Evolutionary conservation across 306 rosid species (phyloP), one percentile per base, ranked within the genome.

Genomic region (Prosopis cineraria): DNA sequence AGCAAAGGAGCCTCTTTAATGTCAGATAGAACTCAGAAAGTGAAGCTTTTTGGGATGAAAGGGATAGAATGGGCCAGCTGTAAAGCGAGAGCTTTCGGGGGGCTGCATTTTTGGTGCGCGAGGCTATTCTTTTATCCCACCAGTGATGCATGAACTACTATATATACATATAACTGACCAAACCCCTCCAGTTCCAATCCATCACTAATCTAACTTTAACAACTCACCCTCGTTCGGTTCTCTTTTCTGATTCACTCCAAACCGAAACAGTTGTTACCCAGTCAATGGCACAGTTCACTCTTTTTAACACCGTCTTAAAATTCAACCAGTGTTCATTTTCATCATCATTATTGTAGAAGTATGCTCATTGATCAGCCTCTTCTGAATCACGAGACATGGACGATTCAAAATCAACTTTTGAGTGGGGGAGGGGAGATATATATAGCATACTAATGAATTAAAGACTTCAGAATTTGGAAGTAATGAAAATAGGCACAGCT

Each of bases 41-140:
- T 39, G 71, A 39, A 39, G 43, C 71, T 66, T 66, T 66, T 66
- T 39, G 50, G 71, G 71, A 40, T 10, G 33, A 22, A 66, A 66
- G 17, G 71, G 9, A 39, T 37, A 11, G 50, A 10, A 34, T 27
- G 50, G 33, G 27, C 71, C 71, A 66, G 71, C 71, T 66, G 71
- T 66, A 66, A 66, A 66, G 71, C 7, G 50, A n/a, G 48, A 12
- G 71, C 5, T 34, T 66, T 2, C 34, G 59, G 33, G 67, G 39
- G 10, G 44, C 33, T 66, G 33, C 71, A 39, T 10, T 12, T 66
- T 66, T 66, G 71, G 48, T 36, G 4, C 10, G 43, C 37, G 30
- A 48, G 71, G 6, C 30, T 37, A 10, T 39, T 36, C 10, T 8
- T 24, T 22, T 5, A 10, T 2, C 33, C 24, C 16, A 22, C 10